Conservation (phyloP, 2,329 filamentous ascomycete genomes). For the Ceratocystis destructans region DNA sequence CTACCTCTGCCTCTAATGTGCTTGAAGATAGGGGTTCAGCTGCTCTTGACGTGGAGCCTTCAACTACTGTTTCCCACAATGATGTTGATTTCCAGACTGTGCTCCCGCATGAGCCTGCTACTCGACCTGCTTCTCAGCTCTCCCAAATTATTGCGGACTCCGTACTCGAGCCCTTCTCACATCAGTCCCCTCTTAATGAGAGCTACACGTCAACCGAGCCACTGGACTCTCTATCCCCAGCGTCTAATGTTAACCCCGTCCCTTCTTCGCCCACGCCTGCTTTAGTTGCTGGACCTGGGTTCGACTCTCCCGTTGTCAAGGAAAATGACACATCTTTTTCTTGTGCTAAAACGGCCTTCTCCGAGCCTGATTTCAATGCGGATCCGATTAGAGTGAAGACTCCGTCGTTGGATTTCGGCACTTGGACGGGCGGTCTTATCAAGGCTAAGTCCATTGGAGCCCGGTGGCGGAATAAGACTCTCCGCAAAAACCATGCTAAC, state of each 20-base stretch:
- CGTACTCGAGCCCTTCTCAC: not conserved
- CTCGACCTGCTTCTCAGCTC: not conserved
- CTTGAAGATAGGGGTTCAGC: not conserved
- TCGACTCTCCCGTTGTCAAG: constrained; percentile 6
- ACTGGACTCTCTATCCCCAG: not conserved
- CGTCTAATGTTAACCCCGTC: not conserved
- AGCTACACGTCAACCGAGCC: not conserved
- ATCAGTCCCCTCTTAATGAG: not conserved
- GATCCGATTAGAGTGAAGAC: constrained; percentile 9
- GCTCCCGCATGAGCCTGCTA: not conserved
- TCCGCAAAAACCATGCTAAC: not conserved
- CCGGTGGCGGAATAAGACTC: not conserved
- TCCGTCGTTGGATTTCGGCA: constrained; percentile 9
- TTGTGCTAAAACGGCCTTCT: not conserved
- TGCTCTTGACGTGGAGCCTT: not conserved
- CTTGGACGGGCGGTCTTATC: not conserved
- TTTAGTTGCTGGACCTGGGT: not conserved
- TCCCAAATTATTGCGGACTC: not conserved
- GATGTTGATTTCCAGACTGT: not conserved
- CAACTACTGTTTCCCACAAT: not conserved
- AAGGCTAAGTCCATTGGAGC: not conserved
- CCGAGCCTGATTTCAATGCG: constrained; percentile 7
- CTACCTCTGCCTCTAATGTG: not conserved
- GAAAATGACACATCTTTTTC: not conserved
- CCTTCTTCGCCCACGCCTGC: not conserved